Evolutionary conservation across 176 grass and related monocot species (phyloP).

Genomic region (maize (Zea mays)): Zm-B73-REFERENCE-NAM-5.0 NC_050098.1:15096001-15096500

Average conservation of each 20-base stretch:
- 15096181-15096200: conserved; percentile 24
- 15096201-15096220: conserved; percentile 47
- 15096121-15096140: conserved; percentile 40
- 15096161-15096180: conserved; percentile 33
- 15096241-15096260: conserved; percentile 56
- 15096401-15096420: not conserved
- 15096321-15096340: conserved; percentile 73
- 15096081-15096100: not conserved
- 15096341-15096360: conserved; percentile 65
- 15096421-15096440: not conserved
- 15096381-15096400: conserved; percentile 4
- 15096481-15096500: not conserved
- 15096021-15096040: too few relatives aligned
- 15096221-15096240: conserved; percentile 46
- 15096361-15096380: conserved; percentile 60
- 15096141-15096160: conserved; percentile 58
- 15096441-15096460: not conserved
- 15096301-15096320: conserved; percentile 63
- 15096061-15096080: not conserved
- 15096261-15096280: conserved; percentile 59
- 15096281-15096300: conserved; percentile 65
- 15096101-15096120: too few relatives aligned
- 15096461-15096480: not conserved
- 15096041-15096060: too few relatives aligned
- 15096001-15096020: not conserved